Conservation (phyloP, 768 basidiomycete genomes). For the Tulasnella sp. region DNA sequence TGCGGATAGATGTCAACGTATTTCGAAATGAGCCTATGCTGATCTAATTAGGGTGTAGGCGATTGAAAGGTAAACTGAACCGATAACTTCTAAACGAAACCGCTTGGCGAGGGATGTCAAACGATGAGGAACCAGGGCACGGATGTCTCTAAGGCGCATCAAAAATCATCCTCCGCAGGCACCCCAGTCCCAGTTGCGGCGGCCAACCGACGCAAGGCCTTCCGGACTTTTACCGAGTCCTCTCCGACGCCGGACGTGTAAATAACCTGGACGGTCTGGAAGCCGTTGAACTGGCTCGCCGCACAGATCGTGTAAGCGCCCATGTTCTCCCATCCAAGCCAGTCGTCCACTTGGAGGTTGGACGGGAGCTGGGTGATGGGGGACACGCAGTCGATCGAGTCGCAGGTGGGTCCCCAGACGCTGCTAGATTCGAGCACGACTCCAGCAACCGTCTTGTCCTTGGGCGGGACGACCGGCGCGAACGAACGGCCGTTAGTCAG, state of each 20-base stretch:
- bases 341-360: conserved; percentile 84
- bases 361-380: conserved; percentile 57
- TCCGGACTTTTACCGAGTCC: conserved; percentile 47
- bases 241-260: conserved; percentile 67
- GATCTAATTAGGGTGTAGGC: conserved; percentile 7
- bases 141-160: neutral
- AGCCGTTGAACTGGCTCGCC: conserved; percentile 93
- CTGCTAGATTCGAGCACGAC: conserved; percentile 49
- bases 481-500: conserved; percentile 39
- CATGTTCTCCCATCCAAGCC: conserved; percentile 98
- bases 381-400: conserved; percentile 91
- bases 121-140: neutral
- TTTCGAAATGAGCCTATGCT: neutral
- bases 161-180: conserved; percentile 5
- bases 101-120: neutral
- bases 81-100: conserved; percentile 2
- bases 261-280: conserved; percentile 70
- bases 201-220: conserved; percentile 46
- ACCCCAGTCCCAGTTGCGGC: conserved; percentile 10
- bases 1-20: neutral
- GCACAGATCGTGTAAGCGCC: conserved; percentile 99
- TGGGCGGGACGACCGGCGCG: conserved; percentile 10
- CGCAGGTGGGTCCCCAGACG: conserved; percentile 99
- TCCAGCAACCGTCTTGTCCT: neutral
- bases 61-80: neutral